Conservation (phyloP, 306 rosid species). For the Spatholobus suberectus region DNA sequence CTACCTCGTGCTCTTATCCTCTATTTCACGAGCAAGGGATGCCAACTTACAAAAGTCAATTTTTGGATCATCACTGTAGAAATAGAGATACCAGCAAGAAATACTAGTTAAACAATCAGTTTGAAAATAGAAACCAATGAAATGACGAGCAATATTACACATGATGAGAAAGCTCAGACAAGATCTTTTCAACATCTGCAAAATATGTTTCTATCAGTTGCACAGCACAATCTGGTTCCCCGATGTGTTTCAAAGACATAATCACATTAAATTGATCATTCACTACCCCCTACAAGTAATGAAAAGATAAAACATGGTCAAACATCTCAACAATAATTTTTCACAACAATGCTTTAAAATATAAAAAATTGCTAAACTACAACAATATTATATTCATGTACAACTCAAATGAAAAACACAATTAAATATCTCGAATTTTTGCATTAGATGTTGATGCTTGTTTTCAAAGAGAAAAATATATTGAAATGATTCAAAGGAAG, state of each 20-base stretch:
- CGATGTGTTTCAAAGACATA: constrained; percentile 18
- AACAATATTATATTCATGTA: neutral
- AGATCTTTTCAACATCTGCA: constrained; percentile 46
- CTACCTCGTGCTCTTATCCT: constrained; percentile 63
- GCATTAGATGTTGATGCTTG: neutral
- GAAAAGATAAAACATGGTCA: constrained; percentile 3
- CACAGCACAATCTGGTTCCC: constrained; percentile 46
- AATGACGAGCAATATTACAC: constrained; percentile 46
- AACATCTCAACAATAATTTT: constrained; percentile 22
- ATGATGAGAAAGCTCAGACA: constrained; percentile 49
- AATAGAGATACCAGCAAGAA: constrained; percentile 7
- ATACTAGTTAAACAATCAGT: constrained; percentile 14
- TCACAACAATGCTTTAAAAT: constrained; percentile 14
- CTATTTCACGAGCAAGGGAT: constrained; percentile 47
- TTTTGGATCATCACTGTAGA: constrained; percentile 50
- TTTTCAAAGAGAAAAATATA: neutral
- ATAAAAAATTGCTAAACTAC: neutral
- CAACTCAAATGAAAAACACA: constrained; percentile 7
- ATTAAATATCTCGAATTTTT: neutral
- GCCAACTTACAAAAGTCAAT: constrained; percentile 48
- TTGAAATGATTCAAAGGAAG: constrained; percentile 9
- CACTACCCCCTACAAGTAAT: constrained; percentile 56
- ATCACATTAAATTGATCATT: constrained; percentile 53
- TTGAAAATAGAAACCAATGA: constrained; percentile 25
- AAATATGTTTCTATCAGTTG: constrained; percentile 49